Conservation (phyloP, 371 early-diverging fungal genomes). For the Lichtheimia hyalospora region DNA sequence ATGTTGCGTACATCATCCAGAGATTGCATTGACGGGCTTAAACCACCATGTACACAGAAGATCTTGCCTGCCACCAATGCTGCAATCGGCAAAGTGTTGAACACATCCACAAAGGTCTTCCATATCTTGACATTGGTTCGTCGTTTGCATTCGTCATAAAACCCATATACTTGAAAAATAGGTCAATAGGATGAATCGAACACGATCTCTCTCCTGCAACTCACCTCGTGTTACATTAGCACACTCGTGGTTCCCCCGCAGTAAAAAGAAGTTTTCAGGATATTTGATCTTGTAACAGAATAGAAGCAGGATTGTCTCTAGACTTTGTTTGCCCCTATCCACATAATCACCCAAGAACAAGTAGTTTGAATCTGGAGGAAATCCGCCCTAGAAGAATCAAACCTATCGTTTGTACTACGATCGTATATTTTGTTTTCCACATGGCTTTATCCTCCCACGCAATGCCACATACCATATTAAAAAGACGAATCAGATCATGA, state of each 20-base stretch:
- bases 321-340: slow-evolving; percentile 93
- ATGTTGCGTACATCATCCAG: slow-evolving; percentile 93
- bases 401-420: not conserved
- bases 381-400: slow-evolving; percentile 57
- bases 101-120: slow-evolving; percentile 92
- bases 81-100: slow-evolving; percentile 93
- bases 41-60: slow-evolving; percentile 97
- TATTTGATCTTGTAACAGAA: slow-evolving; percentile 96
- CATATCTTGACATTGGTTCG: slow-evolving; percentile 92
- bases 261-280: slow-evolving; percentile 91
- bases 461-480: slow-evolving; percentile 59
- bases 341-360: slow-evolving; percentile 98
- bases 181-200: not conserved
- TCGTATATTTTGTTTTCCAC: no score
- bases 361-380: slow-evolving; percentile 88
- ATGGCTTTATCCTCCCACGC: not conserved
- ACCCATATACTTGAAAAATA: slow-evolving; percentile 84
- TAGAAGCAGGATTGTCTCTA: slow-evolving; percentile 94
- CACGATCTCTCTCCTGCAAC: not conserved
- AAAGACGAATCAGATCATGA: slow-evolving; percentile 83
- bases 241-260: slow-evolving; percentile 97
- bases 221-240: slow-evolving; percentile 88
- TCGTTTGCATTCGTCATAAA: slow-evolving; percentile 98
- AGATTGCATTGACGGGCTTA: slow-evolving; percentile 84
- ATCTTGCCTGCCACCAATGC: slow-evolving; percentile 94